Evolutionary conservation across 1,284 basidiomycete species (phyloP).

Genomic region (Fomitopsis palustris): DNA sequence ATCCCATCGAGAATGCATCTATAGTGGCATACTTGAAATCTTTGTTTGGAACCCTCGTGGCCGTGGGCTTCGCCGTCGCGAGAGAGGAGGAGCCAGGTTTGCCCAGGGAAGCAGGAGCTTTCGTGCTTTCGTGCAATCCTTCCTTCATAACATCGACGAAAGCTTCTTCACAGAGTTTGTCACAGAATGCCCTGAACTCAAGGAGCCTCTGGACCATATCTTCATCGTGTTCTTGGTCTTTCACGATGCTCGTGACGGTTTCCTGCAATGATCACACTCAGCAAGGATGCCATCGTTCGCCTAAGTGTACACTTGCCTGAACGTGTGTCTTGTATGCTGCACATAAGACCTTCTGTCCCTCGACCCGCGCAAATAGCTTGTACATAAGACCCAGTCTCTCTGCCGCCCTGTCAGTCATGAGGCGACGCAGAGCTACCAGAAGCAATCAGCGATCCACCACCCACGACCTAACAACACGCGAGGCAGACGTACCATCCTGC

Average conservation of each 20-base stretch:
- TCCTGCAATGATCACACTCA: background rate
- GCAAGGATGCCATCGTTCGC: background rate
- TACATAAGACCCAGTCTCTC: slow-evolving; percentile 59
- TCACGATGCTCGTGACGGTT: slow-evolving; percentile 55
- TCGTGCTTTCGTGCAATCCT: slow-evolving; percentile 12
- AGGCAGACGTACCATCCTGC: slow-evolving; percentile 43
- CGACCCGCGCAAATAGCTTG: slow-evolving; percentile 58
- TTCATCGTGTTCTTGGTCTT: slow-evolving; percentile 55
- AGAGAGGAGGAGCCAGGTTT: slow-evolving; percentile 11
- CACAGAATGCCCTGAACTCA: slow-evolving; percentile 64
- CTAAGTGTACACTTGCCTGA: slow-evolving; percentile 44
- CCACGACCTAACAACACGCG: background rate
- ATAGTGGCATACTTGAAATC: slow-evolving; percentile 59
- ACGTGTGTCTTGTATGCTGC: slow-evolving; percentile 62
- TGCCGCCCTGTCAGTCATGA: slow-evolving; percentile 51
- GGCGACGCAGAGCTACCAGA: slow-evolving; percentile 50
- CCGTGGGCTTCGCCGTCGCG: slow-evolving; percentile 11
- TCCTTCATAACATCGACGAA: slow-evolving; percentile 37
- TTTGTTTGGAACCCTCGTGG: slow-evolving; percentile 37
- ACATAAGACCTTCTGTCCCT: slow-evolving; percentile 51
- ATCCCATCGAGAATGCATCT: slow-evolving; percentile 79
- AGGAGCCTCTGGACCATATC: slow-evolving; percentile 80
- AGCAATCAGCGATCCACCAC: background rate
- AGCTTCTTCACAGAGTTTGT: slow-evolving; percentile 44
- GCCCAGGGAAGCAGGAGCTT: slow-evolving; percentile 18